Conservation (phyloP, 2,329 filamentous ascomycete genomes). For the Elsinoe australis region DNA sequence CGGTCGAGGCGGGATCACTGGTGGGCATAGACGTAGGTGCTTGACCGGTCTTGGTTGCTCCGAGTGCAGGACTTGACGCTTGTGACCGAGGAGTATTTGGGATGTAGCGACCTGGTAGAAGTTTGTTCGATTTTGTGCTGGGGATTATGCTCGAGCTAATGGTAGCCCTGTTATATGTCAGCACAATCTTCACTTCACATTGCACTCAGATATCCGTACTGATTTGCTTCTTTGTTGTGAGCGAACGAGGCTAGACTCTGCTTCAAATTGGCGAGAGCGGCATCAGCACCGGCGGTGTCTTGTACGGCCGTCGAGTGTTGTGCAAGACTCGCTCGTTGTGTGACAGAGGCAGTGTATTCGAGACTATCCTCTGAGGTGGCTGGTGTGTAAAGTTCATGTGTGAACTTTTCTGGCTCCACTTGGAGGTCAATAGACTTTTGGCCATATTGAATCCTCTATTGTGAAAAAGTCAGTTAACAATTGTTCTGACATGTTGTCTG, state of each 20-base stretch:
- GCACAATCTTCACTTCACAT: no score
- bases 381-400: slow-evolving; percentile 51
- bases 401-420: slow-evolving; percentile 46
- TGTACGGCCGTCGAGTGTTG: slow-evolving; percentile 41
- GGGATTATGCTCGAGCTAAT: slow-evolving; percentile 29
- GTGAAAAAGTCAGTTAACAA: slow-evolving; percentile 10
- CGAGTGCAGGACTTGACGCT: slow-evolving; percentile 34
- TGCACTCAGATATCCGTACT: no score
- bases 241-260: slow-evolving; percentile 52
- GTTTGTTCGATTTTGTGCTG: slow-evolving; percentile 27
- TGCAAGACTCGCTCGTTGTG: slow-evolving; percentile 43
- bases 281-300: slow-evolving; percentile 50
- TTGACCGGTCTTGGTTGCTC: slow-evolving; percentile 29
- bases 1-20: slow-evolving; percentile 25
- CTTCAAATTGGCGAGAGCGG: slow-evolving; percentile 52
- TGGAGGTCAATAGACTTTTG: slow-evolving; percentile 50
- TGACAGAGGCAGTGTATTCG: slow-evolving; percentile 50
- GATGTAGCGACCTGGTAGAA: slow-evolving; percentile 22
- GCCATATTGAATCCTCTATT: slow-evolving; percentile 49
- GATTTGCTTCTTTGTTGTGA: slow-evolving; percentile 53
- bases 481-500: background rate
- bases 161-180: slow-evolving; percentile 29
- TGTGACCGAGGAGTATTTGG: slow-evolving; percentile 25
- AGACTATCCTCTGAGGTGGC: slow-evolving; percentile 37
- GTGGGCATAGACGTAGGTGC: slow-evolving; percentile 37